Percentiles rank a stretch among this genome's conserved stretches.
Conservation (phyloP, 768 basidiomycete species). For the Mycena vitilis region DNA sequence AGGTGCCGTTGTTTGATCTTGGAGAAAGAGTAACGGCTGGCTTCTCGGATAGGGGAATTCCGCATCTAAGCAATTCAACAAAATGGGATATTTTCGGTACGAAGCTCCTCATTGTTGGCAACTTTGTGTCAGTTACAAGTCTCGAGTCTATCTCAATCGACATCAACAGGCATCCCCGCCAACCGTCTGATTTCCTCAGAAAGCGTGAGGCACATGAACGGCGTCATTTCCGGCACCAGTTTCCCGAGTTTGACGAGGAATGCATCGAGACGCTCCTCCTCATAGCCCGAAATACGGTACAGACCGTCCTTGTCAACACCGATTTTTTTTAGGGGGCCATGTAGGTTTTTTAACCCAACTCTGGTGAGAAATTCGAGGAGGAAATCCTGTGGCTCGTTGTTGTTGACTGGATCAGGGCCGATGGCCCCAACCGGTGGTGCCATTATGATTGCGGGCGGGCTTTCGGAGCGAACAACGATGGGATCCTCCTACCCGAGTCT, state of each 20-base stretch:
- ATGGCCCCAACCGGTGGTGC: too few species aligned
- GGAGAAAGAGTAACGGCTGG: too few species aligned
- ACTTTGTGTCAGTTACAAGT: neutral
- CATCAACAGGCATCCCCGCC: neutral
- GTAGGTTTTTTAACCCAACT: neutral
- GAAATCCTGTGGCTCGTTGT: neutral
- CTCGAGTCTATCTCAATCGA: neutral
- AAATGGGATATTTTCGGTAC: too few species aligned
- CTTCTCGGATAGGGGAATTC: too few species aligned
- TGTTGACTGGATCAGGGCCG: too few species aligned
- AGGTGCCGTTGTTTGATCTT: too few species aligned
- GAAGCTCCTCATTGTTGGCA: too few species aligned
- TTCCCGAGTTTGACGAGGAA: constrained; percentile 4
- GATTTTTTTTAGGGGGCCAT: neutral
- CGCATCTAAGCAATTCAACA: too few species aligned
- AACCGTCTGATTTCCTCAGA: constrained; percentile 1
- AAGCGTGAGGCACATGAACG: neutral
- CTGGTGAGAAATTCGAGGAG: neutral
- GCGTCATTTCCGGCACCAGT: neutral
- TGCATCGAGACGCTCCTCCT: constrained; percentile 1
- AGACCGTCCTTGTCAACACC: neutral
- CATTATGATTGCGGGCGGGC: neutral
- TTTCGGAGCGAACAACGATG: neutral
- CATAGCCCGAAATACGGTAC: constrained; percentile 4
- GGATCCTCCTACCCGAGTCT: neutral